phyloP scores from a whole-genome alignment of 176 grass and related monocot genomes.

The Triticum dicoccoides region DNA sequence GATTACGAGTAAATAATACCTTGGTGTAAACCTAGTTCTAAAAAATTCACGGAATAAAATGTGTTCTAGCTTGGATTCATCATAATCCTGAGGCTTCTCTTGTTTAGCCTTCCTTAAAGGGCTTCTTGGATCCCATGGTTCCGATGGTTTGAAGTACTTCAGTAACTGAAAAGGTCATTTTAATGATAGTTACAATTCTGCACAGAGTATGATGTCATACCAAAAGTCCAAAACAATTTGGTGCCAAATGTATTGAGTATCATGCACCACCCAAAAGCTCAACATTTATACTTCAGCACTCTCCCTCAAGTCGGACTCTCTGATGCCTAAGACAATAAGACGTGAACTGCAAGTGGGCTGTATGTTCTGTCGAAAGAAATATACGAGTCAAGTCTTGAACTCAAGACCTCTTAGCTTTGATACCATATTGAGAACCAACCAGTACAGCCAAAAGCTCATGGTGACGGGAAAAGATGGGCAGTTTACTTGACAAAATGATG shows the following conservation, averaged over 20 bases:
- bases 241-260: not conserved
- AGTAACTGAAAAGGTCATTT: constrained; percentile 49
- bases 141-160: constrained; percentile 32
- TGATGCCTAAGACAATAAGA: not conserved
- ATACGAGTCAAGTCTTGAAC: not conserved
- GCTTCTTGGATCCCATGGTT: constrained; percentile 40
- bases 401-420: not conserved
- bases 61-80: constrained; percentile 3
- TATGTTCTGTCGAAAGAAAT: not conserved
- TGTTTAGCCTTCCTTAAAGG: constrained; percentile 1
- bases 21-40: constrained; percentile 52
- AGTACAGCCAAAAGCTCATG: not conserved
- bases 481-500: not conserved
- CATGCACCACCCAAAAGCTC: not conserved
- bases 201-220: not conserved
- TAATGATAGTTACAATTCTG: not conserved
- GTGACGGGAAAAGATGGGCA: not conserved
- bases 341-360: not conserved
- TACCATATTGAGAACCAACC: not conserved
- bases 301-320: not conserved
- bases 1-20: constrained; percentile 32
- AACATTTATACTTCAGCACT: not conserved
- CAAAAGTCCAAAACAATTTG: not conserved
- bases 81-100: not conserved
- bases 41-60: constrained; percentile 44